A percentile compares a stretch with the other conserved stretches of the same genome.
Evolutionary conservation across 2,329 filamentous ascomycete species (phyloP).

Genomic region (Macrophomina tecta): DNA sequence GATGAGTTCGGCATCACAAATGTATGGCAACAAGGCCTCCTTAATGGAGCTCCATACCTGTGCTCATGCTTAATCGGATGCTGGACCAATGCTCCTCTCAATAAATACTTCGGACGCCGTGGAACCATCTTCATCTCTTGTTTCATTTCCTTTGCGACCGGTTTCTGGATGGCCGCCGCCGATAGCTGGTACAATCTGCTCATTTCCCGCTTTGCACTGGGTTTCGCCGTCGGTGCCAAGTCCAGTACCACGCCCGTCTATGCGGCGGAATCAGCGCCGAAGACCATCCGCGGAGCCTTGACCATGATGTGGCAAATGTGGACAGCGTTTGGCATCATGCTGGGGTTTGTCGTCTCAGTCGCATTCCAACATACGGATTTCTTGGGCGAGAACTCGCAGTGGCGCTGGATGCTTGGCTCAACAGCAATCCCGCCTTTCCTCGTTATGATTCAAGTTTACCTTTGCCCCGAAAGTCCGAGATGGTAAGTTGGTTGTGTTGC

Average conservation of each 20-base stretch:
- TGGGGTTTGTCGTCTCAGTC: slow-evolving; percentile 49
- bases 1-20: slow-evolving; percentile 3
- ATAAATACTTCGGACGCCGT: slow-evolving; percentile 37
- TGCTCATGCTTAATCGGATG: slow-evolving; percentile 72
- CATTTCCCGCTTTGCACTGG: slow-evolving; percentile 36
- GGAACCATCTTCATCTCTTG: slow-evolving; percentile 38
- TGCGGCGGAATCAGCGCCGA: slow-evolving; percentile 46
- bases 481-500: slow-evolving; percentile 36
- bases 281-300: slow-evolving; percentile 48
- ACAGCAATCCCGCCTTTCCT: slow-evolving; percentile 24
- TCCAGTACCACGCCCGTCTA: slow-evolving; percentile 52
- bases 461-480: slow-evolving; percentile 47
- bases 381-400: not conserved
- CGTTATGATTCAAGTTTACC: slow-evolving; percentile 28
- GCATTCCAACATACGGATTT: slow-evolving; percentile 33
- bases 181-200: slow-evolving; percentile 50
- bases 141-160: slow-evolving; percentile 40
- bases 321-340: slow-evolving; percentile 53
- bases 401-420: slow-evolving; percentile 29
- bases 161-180: slow-evolving; percentile 44
- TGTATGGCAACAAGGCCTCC: slow-evolving; percentile 66
- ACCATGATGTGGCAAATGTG: slow-evolving; percentile 56
- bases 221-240: slow-evolving; percentile 55
- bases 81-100: slow-evolving; percentile 67
- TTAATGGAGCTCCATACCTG: slow-evolving; percentile 68